Evolutionary conservation across 31 red algal species (phyloP), one percentile per base, ranked within the genome.

Genomic region (Bonnemaisonia californica): DNA sequence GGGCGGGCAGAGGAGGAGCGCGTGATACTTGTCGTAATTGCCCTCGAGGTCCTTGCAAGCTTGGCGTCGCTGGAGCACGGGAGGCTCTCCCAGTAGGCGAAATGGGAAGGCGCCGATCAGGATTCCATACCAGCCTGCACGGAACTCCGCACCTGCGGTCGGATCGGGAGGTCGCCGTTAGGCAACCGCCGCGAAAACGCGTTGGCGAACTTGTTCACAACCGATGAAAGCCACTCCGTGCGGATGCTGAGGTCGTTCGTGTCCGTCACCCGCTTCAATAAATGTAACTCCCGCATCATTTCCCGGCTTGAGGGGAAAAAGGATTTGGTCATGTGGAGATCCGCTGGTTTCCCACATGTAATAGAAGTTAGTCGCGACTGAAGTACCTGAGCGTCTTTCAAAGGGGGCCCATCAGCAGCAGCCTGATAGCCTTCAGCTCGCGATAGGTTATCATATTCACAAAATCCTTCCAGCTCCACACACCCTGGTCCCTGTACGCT

Each of bases 1-100:
- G 19, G 73, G 84, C 31, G 84, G 74, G 74, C 74, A 79, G 4
- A 87, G 63, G 3, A 87, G 48, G 33, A n/a, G n/a, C n/a, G n/a
- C n/a, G n/a, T n/a, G n/a, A n/a, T n/a, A n/a, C n/a, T n/a, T n/a
- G n/a, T n/a, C n/a, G n/a, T n/a, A n/a, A n/a, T n/a, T n/a, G n/a
- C n/a, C n/a, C n/a, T n/a, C n/a, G n/a, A n/a, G n/a, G n/a, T n/a
- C n/a, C n/a, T n/a, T n/a, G n/a, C n/a, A n/a, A n/a, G n/a, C n/a
- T n/a, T n/a, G n/a, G n/a, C n/a, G n/a, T n/a, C n/a, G n/a, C n/a
- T n/a, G n/a, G n/a, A n/a, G n/a, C n/a, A n/a, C n/a, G n/a, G n/a
- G n/a, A n/a, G n/a, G n/a, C n/a, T n/a, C n/a, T n/a, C n/a, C n/a
- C n/a, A n/a, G n/a, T n/a, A n/a, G n/a, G n/a, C n/a, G n/a, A n/a